Evolutionary conservation across 2,329 filamentous ascomycete genomes (phyloP), one percentile per base, ranked within the genome.

Genomic region (Aspergillus clavatus): DNA sequence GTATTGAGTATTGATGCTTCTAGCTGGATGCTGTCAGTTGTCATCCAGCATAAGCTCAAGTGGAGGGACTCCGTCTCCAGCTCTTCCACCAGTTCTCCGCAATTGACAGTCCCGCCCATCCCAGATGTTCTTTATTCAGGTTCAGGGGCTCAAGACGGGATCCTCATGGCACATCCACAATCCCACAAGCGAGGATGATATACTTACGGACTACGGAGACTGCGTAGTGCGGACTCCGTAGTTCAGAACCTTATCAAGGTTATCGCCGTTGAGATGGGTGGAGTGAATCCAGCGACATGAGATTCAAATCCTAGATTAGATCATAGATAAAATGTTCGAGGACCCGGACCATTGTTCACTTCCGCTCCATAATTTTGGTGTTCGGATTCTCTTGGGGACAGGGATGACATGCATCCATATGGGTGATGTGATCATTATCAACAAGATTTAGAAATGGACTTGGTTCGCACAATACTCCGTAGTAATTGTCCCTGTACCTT

Each of bases 81-180:
- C 38, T 48, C 45, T 45, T 54, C 42, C 53, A 50, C 40, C 46
- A 33, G 39, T 55, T 54, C 53, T 57, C 54, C 52, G 54, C 54
- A 54, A 45, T 57, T 47, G 47, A 55, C 52, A 51, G 54, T 50
- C 51, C 54, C 54, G 54, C 52, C 38, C 41, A 31, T 47, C 44
- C n/a, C 41, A 48, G 52, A 54, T 47, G 53, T 45, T 49, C 47
- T 43, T 47, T 24, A n/a, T n/a, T 24, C 23, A 24, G 8, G 23
- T n/a, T n/a, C 41, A 40, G 40, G 39, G 43, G 48, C 51, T 53
- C 46, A 50, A 46, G n/a, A n/a, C 29, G 29, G 29, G 29, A 33
- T 43, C 52, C 51, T 56, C 51, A 54, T 55, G 54, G 52, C 54
- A 55, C 54, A 56, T 56, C 54, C 54, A 56, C 54, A 55, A 52